phyloP scores from a whole-genome alignment of 768 basidiomycete genomes.

The Amanita rubescens region DNA sequence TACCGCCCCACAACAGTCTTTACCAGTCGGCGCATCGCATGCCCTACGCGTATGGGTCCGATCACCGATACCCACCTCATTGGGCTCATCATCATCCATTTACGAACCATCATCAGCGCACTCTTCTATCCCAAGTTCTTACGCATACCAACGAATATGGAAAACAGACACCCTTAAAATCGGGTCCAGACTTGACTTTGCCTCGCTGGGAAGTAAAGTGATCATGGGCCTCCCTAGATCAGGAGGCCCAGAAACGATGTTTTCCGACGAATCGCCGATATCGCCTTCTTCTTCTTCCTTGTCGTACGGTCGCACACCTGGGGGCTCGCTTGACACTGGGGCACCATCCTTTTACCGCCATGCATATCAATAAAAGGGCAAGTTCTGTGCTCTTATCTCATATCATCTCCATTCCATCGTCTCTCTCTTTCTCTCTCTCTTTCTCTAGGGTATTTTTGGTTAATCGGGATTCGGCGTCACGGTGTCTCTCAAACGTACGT shows the following conservation, averaged over 20 bases:
- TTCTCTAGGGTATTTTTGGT: background rate
- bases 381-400: background rate
- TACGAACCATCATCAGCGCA: slow-evolving; percentile 7
- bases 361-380: background rate
- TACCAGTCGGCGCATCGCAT: slow-evolving; percentile 51
- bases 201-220: slow-evolving; percentile 38
- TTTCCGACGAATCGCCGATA: slow-evolving; percentile 2
- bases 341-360: background rate
- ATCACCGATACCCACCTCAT: slow-evolving; percentile 30
- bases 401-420: no score
- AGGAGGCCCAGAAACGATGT: slow-evolving; percentile 32
- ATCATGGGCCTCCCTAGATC: slow-evolving; percentile 37
- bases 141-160: slow-evolving; percentile 60
- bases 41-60: slow-evolving; percentile 60
- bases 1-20: slow-evolving; percentile 47
- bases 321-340: background rate
- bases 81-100: slow-evolving; percentile 19
- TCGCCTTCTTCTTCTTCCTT: background rate
- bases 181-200: slow-evolving; percentile 50
- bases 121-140: no score
- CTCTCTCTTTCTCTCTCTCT: background rate
- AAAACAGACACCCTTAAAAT: slow-evolving; percentile 57
- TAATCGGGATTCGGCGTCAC: background rate
- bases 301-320: background rate
- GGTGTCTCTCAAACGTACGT: background rate